Conservation (phyloP, 352 stramenopile genomes). For the Thalassiosira livingstoniorum region DNA sequence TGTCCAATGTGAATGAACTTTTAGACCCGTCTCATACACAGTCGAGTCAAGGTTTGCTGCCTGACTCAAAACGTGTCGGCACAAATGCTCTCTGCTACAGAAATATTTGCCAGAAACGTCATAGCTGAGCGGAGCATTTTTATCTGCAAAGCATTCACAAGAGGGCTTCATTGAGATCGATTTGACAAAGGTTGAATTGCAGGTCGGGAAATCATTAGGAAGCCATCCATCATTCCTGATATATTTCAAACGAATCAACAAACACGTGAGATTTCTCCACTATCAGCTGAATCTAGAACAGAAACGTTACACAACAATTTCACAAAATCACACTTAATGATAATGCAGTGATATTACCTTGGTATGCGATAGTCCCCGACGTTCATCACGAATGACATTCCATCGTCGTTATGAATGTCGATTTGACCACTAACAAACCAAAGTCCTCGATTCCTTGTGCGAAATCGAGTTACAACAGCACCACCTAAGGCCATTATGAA, state of each 20-base stretch:
- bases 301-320: too few relatives aligned
- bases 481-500: too few relatives aligned
- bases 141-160: constrained; percentile 24
- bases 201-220: constrained; percentile 12
- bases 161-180: background rate
- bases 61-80: constrained; percentile 17
- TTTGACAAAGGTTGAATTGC: constrained; percentile 1
- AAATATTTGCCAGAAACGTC: background rate
- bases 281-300: too few relatives aligned
- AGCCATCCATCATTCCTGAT: constrained; percentile 14
- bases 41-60: constrained; percentile 29
- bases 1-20: constrained; percentile 14
- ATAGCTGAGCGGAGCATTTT: constrained; percentile 16
- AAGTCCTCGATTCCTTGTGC: constrained; percentile 7
- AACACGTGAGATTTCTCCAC: too few relatives aligned
- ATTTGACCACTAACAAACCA: constrained; percentile 24
- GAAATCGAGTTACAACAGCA: constrained; percentile 21
- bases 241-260: too few relatives aligned
- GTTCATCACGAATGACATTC: constrained; percentile 29
- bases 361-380: constrained; percentile 14
- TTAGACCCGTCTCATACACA: constrained; percentile 20
- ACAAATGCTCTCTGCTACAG: constrained; percentile 39
- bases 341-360: too few relatives aligned
- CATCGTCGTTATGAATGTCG: constrained; percentile 19
- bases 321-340: too few relatives aligned